These are phyloP conservation scores for Boletus patriciae DNA, from an alignment of 768 basidiomycete species.

Conservation along the genomic window DNA sequence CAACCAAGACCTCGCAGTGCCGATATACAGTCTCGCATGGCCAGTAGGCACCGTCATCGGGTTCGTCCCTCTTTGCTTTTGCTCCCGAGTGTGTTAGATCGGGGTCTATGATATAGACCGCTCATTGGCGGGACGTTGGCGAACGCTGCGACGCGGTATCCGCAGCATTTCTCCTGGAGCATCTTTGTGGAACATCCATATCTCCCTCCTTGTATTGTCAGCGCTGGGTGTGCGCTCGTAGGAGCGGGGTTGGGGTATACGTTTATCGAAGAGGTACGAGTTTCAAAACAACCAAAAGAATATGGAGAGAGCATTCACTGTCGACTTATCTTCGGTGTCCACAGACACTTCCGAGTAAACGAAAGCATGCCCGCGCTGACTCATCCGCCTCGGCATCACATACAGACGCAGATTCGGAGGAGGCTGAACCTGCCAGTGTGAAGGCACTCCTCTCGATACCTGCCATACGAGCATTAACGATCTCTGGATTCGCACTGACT, in stretches of 20 bases:
- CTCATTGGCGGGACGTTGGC: slow-evolving; percentile 24
- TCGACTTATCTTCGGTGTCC: not conserved
- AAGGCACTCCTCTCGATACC: too few relatives aligned
- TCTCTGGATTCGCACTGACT: slow-evolving; percentile 39
- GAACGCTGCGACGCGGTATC: slow-evolving; percentile 20
- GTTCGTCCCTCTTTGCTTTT: slow-evolving; percentile 27
- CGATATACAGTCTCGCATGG: slow-evolving; percentile 59
- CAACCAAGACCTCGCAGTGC: slow-evolving; percentile 59
- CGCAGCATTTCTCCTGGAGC: slow-evolving; percentile 11
- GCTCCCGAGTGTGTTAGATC: not conserved
- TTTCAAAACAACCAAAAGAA: not conserved
- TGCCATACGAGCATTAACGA: slow-evolving; percentile 20
- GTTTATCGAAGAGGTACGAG: slow-evolving; percentile 23
- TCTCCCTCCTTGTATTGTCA: slow-evolving; percentile 18
- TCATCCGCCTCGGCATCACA: not conserved
- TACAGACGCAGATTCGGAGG: not conserved
- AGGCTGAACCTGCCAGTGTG: slow-evolving; percentile 25
- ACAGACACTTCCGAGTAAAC: slow-evolving; percentile 23
- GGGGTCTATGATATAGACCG: not conserved
- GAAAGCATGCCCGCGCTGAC: not conserved
- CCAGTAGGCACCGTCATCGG: slow-evolving; percentile 56
- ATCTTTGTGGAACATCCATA: slow-evolving; percentile 17
- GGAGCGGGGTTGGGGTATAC: slow-evolving; percentile 15
- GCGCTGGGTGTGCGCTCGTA: slow-evolving; percentile 6
- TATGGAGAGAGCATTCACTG: not conserved